A percentile compares a stretch with the other conserved stretches of the same genome.
Evolutionary conservation across 169 alveolate genomes (phyloP).

Genomic region (Eimeria maxima): DNA sequence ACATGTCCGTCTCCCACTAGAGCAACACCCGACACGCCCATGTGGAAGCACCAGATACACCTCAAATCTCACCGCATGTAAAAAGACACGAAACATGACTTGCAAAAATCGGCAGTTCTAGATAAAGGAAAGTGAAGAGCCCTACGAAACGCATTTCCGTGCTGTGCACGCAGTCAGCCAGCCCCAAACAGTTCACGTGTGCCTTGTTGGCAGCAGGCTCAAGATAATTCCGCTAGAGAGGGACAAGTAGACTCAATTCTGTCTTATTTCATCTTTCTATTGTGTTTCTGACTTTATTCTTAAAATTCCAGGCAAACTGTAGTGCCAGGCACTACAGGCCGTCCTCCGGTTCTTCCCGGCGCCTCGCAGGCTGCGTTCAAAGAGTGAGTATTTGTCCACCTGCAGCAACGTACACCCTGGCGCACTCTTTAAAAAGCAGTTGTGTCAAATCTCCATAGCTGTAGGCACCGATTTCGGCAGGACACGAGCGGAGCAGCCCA

Average conservation of each 20-base stretch:
- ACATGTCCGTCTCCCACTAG: slow-evolving; percentile 15
- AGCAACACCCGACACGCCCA: background rate
- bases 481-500: slow-evolving; percentile 14
- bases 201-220: slow-evolving; percentile 49
- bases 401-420: background rate
- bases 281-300: slow-evolving; percentile 18
- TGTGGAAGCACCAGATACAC: slow-evolving; percentile 3
- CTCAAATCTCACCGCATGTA: slow-evolving; percentile 7
- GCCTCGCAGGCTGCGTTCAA: slow-evolving; percentile 59
- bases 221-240: slow-evolving; percentile 34
- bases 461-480: background rate
- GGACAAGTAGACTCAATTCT: background rate
- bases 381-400: slow-evolving; percentile 16
- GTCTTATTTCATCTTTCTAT: slow-evolving; percentile 34
- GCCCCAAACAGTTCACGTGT: slow-evolving; percentile 52
- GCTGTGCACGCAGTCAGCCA: slow-evolving; percentile 37
- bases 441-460: background rate
- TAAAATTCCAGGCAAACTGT: slow-evolving; percentile 51
- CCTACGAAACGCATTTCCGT: background rate
- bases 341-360: slow-evolving; percentile 70
- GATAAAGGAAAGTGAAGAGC: background rate
- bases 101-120: background rate
- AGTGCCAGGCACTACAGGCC: slow-evolving; percentile 59
- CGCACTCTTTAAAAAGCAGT: background rate
- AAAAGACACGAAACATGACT: slow-evolving; percentile 8